Percentiles rank a stretch among this genome's conserved stretches.
Conservation (phyloP, 2,329 filamentous ascomycete species). For the Colletotrichum sp. region DNA sequence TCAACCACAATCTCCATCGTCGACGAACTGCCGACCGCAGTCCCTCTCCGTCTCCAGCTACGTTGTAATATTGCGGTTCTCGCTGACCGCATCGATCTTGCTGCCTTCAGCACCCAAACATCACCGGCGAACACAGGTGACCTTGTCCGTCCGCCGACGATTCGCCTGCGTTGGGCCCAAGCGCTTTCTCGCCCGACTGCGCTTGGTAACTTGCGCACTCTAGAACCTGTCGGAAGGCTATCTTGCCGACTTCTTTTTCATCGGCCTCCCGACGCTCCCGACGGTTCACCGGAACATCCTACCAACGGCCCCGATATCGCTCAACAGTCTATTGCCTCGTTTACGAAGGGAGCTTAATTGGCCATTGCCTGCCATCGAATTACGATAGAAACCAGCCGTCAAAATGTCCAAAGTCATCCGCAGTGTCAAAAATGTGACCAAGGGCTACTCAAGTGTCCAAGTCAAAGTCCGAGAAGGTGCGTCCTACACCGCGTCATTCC, state of each 20-base stretch:
- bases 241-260: neutral
- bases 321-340: neutral
- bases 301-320: neutral
- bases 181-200: slow-evolving; percentile 3
- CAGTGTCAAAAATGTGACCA: slow-evolving; percentile 99
- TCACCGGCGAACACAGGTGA: neutral
- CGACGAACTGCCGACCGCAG: neutral
- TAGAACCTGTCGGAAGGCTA: neutral
- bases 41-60: neutral
- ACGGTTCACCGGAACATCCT: neutral
- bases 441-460: slow-evolving; percentile 95
- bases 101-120: neutral
- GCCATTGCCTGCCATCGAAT: neutral
- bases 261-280: neutral
- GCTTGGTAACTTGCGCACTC: neutral
- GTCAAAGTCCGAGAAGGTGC: slow-evolving; percentile 98
- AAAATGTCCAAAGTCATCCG: slow-evolving; percentile 96
- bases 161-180: slow-evolving; percentile 7
- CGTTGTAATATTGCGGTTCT: neutral
- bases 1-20: neutral
- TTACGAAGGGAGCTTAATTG: neutral
- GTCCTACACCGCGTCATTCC: slow-evolving; percentile 31
- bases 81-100: neutral
- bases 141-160: neutral
- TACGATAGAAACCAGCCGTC: slow-evolving; percentile 24